phyloP scores from a whole-genome alignment of 2,329 filamentous ascomycete species.

The Xylariaceae sp. region DNA sequence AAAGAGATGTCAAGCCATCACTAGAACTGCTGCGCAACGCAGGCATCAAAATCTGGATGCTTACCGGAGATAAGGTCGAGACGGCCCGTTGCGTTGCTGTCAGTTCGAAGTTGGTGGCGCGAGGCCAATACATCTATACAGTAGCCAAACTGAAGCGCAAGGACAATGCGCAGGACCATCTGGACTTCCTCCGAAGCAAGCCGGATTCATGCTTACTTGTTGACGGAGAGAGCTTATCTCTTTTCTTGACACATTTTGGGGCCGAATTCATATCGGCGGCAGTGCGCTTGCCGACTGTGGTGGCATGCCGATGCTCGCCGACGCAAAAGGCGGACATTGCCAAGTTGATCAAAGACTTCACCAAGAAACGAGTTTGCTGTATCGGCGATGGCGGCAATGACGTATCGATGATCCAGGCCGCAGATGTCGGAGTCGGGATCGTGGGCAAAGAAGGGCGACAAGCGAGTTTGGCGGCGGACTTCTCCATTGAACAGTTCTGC shows the following conservation, averaged over 20 bases:
- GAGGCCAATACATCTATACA: constrained; percentile 94
- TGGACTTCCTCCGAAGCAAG: constrained; percentile 85
- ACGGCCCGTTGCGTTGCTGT: constrained; percentile 95
- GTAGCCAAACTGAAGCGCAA: constrained; percentile 81
- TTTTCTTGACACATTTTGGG: constrained; percentile 80
- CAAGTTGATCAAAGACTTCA: constrained; percentile 81
- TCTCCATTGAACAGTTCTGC: constrained; percentile 92
- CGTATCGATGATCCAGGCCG: constrained; percentile 98
- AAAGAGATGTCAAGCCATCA: constrained; percentile 91
- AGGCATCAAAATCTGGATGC: constrained; percentile 99
- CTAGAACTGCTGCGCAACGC: constrained; percentile 93
- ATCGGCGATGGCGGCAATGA: constrained; percentile 98
- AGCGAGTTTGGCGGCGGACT: constrained; percentile 91
- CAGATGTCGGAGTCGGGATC: constrained; percentile 95
- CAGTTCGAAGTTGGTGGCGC: constrained; percentile 85
- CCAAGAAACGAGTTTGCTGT: constrained; percentile 92
- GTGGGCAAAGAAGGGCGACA: constrained; percentile 97
- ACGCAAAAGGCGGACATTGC: constrained; percentile 96
- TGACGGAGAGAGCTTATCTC: constrained; percentile 82
- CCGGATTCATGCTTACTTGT: constrained; percentile 85
- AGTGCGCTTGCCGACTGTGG: constrained; percentile 82
- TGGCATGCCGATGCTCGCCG: constrained; percentile 93
- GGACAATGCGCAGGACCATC: constrained; percentile 78
- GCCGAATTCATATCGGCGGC: constrained; percentile 84
- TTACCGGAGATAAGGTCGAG: constrained; percentile 97